Evolutionary conservation across 2,329 filamentous ascomycete species (phyloP).

Genomic region (Aspergillus sp.): DNA sequence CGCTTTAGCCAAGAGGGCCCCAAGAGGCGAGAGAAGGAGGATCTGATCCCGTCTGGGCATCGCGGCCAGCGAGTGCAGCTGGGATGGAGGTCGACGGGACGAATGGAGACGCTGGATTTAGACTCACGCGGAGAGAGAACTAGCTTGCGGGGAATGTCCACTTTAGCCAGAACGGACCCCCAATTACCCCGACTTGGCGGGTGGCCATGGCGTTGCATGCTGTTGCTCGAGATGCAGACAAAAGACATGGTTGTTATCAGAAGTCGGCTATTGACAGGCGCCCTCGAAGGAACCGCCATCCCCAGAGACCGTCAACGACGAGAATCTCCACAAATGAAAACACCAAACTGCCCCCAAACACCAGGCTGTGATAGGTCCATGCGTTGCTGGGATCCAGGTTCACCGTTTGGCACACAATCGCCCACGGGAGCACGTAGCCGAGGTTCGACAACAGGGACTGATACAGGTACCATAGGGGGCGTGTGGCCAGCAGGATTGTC

Average conservation of each 20-base stretch:
- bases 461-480: conserved; percentile 65
- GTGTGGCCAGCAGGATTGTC: conserved; percentile 62
- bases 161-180: not conserved
- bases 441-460: conserved; percentile 67
- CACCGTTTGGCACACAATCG: conserved; percentile 48
- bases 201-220: not conserved
- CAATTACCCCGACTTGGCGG: not conserved
- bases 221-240: not conserved
- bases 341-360: conserved; percentile 22
- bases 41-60: conserved; percentile 12
- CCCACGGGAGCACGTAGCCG: conserved; percentile 69
- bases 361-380: conserved; percentile 21
- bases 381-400: conserved; percentile 9
- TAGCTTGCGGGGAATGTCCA: not conserved
- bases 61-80: not conserved
- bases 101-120: not conserved
- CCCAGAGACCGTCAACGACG: not conserved
- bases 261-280: not conserved
- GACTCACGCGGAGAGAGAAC: not conserved
- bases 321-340: conserved; percentile 20
- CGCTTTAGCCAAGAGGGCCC: conserved; percentile 1
- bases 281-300: not conserved
- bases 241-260: not conserved
- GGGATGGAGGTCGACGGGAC: conserved; percentile 13
- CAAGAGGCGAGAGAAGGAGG: conserved; percentile 3